These are phyloP conservation scores for Rhodotorula sp. DNA, from an alignment of 1,284 basidiomycete species.

Conservation along the genomic window DNA sequence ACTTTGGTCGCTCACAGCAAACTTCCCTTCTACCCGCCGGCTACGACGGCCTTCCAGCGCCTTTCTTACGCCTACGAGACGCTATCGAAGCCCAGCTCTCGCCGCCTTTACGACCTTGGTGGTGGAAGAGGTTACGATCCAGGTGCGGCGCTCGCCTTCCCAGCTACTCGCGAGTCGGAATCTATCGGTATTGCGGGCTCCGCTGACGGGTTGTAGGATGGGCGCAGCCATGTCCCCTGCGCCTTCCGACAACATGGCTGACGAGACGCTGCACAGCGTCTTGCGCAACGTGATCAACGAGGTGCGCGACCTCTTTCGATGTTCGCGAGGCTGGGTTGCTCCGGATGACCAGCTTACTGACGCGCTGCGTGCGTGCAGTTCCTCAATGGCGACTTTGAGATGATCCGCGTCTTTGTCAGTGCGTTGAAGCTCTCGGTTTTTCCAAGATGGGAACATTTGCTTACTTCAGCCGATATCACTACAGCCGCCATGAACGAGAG, in stretches of 20 bases:
- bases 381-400: conserved; percentile 69
- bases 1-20: conserved; percentile 56
- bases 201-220: too few relatives aligned
- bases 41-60: conserved; percentile 79
- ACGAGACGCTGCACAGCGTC: conserved; percentile 72
- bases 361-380: conserved; percentile 13
- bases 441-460: fast-evolving
- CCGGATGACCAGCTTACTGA: neutral
- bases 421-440: conserved; percentile 2
- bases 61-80: conserved; percentile 78
- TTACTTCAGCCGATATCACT: too few relatives aligned
- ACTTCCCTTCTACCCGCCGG: conserved; percentile 67
- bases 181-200: neutral
- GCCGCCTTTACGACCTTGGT: conserved; percentile 64
- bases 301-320: conserved; percentile 54
- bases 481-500: conserved; percentile 66
- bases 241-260: conserved; percentile 42
- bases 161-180: neutral
- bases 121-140: conserved; percentile 42
- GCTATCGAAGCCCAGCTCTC: conserved; percentile 67
- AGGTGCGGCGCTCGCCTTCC: conserved; percentile 15
- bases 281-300: conserved; percentile 72
- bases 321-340: neutral
- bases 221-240: neutral
- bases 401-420: conserved; percentile 71